phyloP scores from a whole-genome alignment of 306 rosid genomes.

The Vachellia pachyceras region DNA sequence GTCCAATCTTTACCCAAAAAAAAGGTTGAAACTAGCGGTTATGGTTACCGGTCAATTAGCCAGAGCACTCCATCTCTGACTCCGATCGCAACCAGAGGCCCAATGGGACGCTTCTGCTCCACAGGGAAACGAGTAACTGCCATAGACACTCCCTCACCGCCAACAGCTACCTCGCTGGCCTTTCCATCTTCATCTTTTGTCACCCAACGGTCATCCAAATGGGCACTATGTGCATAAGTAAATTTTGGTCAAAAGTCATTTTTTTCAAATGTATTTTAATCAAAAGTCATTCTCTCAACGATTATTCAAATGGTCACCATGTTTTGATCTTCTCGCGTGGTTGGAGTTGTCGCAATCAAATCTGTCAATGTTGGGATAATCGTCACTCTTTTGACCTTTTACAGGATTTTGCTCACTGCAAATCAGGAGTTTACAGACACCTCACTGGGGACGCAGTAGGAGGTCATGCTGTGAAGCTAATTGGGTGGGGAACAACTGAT shows the following conservation, averaged over 20 bases:
- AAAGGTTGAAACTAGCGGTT: constrained; percentile 1
- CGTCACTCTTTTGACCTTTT: constrained; percentile 32
- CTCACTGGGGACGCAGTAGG: constrained; percentile 74
- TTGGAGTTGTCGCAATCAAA: constrained; percentile 6
- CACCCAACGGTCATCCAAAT: too few relatives aligned
- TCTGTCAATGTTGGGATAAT: background rate
- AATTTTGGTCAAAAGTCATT: too few relatives aligned
- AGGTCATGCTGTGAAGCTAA: constrained; percentile 94
- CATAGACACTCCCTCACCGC: constrained; percentile 97
- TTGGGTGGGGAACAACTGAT: constrained; percentile 99
- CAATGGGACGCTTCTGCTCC: constrained; percentile 98
- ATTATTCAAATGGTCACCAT: too few relatives aligned
- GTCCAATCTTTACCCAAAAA: too few relatives aligned
- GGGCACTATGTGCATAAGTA: too few relatives aligned
- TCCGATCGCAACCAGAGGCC: constrained; percentile 90
- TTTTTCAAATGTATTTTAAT: too few relatives aligned
- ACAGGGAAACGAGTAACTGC: constrained; percentile 92
- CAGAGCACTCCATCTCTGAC: too few relatives aligned
- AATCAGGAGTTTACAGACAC: constrained; percentile 95
- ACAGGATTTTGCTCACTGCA: constrained; percentile 97
- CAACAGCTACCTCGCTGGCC: constrained; percentile 90
- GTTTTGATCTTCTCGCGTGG: too few relatives aligned
- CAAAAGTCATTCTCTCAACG: too few relatives aligned
- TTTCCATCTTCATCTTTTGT: too few relatives aligned
- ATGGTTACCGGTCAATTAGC: constrained; percentile 89